Conservation (phyloP, 164 flowering plant species). For the Sextonia rubra region DNA sequence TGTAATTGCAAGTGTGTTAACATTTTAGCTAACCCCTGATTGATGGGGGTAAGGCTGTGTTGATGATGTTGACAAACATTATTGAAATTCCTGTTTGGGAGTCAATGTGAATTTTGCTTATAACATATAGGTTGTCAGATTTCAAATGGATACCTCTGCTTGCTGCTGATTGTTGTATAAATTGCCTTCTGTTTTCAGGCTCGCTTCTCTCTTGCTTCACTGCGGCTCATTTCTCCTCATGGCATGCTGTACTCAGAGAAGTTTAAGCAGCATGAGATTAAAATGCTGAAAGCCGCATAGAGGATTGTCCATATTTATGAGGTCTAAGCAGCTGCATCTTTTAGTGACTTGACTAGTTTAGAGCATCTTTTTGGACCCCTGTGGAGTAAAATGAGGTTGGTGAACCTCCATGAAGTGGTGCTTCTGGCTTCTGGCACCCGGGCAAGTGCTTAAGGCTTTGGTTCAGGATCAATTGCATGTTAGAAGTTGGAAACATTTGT, state of each 20-base stretch:
- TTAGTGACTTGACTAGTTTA: not conserved
- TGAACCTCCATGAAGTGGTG: not conserved
- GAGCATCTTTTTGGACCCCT: not conserved
- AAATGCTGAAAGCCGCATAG: constrained; percentile 43
- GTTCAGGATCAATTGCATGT: not conserved
- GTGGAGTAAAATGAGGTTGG: not conserved
- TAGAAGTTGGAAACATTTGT: not conserved
- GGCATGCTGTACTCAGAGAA: constrained; percentile 51
- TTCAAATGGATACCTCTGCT: not conserved
- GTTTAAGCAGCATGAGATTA: constrained; percentile 14
- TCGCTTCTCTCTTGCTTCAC: constrained; percentile 45
- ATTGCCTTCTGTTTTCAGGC: constrained; percentile 34
- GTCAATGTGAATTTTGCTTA: not conserved
- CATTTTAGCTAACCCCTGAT: not conserved
- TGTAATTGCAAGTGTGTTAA: not conserved
- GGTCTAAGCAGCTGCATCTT: not conserved
- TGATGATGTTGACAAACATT: not conserved
- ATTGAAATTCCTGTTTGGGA: not conserved
- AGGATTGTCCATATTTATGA: not conserved
- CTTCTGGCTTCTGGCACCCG: not conserved
- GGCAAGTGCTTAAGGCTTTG: not conserved
- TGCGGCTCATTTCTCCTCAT: constrained; percentile 48
- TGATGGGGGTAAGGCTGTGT: not conserved
- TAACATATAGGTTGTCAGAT: not conserved
- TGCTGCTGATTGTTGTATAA: not conserved